Conservation (phyloP, 2,329 filamentous ascomycete genomes). For the Penicillium digitatum region DNA sequence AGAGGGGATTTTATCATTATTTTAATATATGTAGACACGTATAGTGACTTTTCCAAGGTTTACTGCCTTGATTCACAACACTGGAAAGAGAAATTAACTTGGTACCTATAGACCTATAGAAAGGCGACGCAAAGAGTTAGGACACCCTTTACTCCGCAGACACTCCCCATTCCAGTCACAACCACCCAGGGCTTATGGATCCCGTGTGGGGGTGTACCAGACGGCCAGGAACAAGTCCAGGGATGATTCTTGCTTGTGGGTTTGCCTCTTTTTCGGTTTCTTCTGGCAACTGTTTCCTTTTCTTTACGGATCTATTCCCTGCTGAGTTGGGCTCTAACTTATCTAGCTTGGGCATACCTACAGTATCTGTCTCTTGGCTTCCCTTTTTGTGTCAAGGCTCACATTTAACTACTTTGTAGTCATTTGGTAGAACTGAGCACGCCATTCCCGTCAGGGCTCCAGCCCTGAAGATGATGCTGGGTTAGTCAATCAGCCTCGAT, state of each 20-base stretch:
- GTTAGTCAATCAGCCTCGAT: background rate
- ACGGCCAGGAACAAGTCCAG: background rate
- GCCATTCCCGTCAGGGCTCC: background rate
- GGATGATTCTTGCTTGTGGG: background rate
- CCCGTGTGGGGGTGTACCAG: constrained; percentile 1
- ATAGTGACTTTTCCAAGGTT: background rate
- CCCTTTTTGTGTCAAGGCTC: background rate
- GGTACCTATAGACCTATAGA: background rate
- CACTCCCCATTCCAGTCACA: background rate
- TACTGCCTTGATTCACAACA: too few relatives aligned
- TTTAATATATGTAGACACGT: background rate
- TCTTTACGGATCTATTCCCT: background rate
- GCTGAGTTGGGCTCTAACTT: background rate
- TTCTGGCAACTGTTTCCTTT: background rate
- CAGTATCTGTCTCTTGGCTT: background rate
- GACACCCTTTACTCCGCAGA: background rate
- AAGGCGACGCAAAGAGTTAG: background rate
- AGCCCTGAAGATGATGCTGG: background rate
- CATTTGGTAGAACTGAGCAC: background rate
- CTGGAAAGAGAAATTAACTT: too few relatives aligned
- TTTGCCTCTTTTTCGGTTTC: background rate
- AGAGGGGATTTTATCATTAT: background rate
- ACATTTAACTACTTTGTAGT: background rate
- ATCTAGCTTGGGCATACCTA: background rate
- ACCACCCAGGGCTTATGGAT: background rate